Base-by-base conservation (phyloP, 1,139 yeast genomes). In the Sugiyamaella pinicola region DNA sequence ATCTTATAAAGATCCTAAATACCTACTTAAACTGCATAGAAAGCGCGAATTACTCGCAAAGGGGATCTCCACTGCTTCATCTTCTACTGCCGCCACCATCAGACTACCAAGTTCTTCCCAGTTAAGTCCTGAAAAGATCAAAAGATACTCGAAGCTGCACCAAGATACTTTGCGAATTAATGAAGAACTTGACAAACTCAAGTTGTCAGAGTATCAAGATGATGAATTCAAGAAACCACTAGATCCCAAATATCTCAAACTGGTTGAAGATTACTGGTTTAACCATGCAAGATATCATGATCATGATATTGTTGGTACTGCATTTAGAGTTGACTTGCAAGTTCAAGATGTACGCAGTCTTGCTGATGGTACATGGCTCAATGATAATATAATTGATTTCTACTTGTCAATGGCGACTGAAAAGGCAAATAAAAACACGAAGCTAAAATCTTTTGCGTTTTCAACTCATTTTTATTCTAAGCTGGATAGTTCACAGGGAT, bases 391-490 rank as follows among this genome's bases (percentile, higher is more conserved):
- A 2, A 90, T 93, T 54, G 99, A 93, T 67, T 85, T 83, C 63
- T 91, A 86, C 66, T 73, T 90, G 64, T 80, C 80, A 57, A 67
- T 85, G 58, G 74, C 90, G 7, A 80, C 81, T 9, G 72, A 72
- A 18, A 64, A 80, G 29, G 65, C 76, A 15, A 57, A 70, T 34
- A 57, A 62, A 59, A 1, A 59, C 46, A 29, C 59, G 53, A 41
- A 62, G 4, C 54, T 64, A 12, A 70, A 77, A 3, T 68, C 72
- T 29, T 88, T 83, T 64, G 83, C 85, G 2, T 90, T 95, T 77
- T 85, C 95, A 10, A 87, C 99, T 0, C 96, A 87, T 70, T 91
- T 91, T 67, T 91, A 80, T 69, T 77, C 95, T 0, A 85, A 86
- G 1, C 72, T 93, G 46, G 78, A 82, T 41, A 55, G 59, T 4